Percentiles rank a stretch among this genome's conserved stretches.
These are phyloP conservation scores for Typha latifolia DNA, from an alignment of 176 grass and related monocot species.

Conservation along the genomic window DNA sequence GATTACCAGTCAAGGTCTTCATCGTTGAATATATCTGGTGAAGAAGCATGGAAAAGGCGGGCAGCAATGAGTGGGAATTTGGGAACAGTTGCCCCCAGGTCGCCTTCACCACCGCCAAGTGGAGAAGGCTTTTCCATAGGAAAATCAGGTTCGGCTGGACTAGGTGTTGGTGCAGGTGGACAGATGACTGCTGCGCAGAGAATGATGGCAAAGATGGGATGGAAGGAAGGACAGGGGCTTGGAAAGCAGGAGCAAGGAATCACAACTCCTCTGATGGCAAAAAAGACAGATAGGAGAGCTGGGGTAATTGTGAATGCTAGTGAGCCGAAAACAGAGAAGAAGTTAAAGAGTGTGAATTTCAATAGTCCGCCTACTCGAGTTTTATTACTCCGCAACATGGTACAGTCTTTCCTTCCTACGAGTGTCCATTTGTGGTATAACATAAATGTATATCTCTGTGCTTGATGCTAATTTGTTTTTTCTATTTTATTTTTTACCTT, in stretches of 20 bases:
- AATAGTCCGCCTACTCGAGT: conserved; percentile 57
- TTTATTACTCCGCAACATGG: conserved; percentile 83
- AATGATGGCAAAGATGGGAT: conserved; percentile 99
- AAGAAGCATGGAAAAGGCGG: conserved; percentile 87
- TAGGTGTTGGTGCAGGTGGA: conserved; percentile 48
- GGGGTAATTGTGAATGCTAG: conserved; percentile 85
- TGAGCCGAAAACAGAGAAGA: conserved; percentile 52
- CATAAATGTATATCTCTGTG: background rate
- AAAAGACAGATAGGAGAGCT: conserved; percentile 72
- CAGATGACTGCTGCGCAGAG: conserved; percentile 92
- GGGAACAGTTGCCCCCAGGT: conserved; percentile 9
- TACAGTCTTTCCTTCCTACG: conserved; percentile 16
- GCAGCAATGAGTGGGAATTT: conserved; percentile 56
- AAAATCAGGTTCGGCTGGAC: conserved; percentile 39
- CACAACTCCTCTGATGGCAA: conserved; percentile 66
- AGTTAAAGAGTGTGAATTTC: conserved; percentile 56
- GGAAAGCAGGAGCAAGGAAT: conserved; percentile 93
- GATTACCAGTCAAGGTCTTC: conserved; percentile 40
- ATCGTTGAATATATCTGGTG: conserved; percentile 69
- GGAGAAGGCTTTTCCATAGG: conserved; percentile 48
- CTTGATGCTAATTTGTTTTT: background rate
- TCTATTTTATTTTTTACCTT: background rate
- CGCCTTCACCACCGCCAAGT: conserved; percentile 31
- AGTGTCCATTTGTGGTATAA: background rate
- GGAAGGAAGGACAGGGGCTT: conserved; percentile 96